phyloP scores from a whole-genome alignment of 2,329 filamentous ascomycete species.

The Cercospora brassicicola region DNA sequence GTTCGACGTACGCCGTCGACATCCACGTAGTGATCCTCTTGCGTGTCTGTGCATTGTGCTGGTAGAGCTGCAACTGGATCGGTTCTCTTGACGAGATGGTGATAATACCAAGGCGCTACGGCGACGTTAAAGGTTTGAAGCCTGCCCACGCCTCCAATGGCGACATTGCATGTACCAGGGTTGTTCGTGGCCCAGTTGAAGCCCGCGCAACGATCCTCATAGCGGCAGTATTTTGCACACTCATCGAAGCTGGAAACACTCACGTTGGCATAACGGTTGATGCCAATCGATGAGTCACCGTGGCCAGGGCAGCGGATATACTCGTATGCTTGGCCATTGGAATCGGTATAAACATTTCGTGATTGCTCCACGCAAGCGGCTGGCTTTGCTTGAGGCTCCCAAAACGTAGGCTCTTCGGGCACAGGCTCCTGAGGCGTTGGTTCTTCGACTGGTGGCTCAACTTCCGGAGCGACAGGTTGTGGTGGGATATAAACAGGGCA shows the following conservation, averaged over 20 bases:
- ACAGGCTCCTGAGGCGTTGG: not conserved
- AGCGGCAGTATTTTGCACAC: conserved; percentile 8
- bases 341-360: conserved; percentile 8
- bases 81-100: conserved; percentile 1
- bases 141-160: not conserved
- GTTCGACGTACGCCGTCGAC: not conserved
- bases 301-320: conserved; percentile 6
- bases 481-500: conserved; percentile 5
- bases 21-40: not conserved
- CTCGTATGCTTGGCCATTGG: conserved; percentile 3
- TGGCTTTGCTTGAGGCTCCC: not conserved
- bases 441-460: not conserved
- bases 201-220: not conserved
- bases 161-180: not conserved
- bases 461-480: not conserved
- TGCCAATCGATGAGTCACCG: not conserved
- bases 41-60: not conserved
- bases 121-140: not conserved
- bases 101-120: conserved; percentile 5
- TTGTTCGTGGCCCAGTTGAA: conserved; percentile 10
- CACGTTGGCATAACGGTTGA: not conserved
- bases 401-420: not conserved
- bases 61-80: not conserved
- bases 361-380: not conserved
- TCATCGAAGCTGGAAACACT: not conserved